Evolutionary conservation across 257 asterid species (phyloP), one percentile per base, ranked within the genome.

Genomic region (Scutellaria baicalensis): DNA sequence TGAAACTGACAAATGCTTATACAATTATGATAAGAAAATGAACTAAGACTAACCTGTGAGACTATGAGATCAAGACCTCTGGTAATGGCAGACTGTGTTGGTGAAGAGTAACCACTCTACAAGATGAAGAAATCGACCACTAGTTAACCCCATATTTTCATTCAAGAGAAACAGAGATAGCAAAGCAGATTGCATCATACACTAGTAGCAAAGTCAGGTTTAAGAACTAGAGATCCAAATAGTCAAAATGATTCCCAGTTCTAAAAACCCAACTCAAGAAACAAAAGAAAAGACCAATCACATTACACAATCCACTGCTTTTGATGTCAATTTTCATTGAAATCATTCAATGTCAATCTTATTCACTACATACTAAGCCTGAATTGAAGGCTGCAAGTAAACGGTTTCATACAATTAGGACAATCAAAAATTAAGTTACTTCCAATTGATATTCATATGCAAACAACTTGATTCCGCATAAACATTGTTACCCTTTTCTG

Each of bases 91-190:
- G 81, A 40, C 71, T 88, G 96, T 50, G 97, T 90, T 27, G 97
- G 98, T 8, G 97, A 90, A 40, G 98, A 87, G 85, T 81, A 93
- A 63, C 98, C 98, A 65, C 87, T 78, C 98, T 93, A 66, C 69
- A 80, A 55, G 35, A 74, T 43, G 70, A 63, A 77, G 70, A 83
- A 75, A 78, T 35, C 31, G 38, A 39, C 33, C 71, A 51, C 13
- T 68, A 14, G 23, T 59, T 56, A 62, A 49, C 59, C 48, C 44
- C 9, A 35, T 42, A 48, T 18, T 31, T 31, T 31, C 35, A 73
- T 35, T 52, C 16, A 11, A 42, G 62, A 38, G 66, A 36, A 44
- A 9, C 10, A 58, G 54, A 42, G 27, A 35, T 56, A 7, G 39
- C 9, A 17, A 74, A 59, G 8, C 8, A 18, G 33, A 55, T 38